Evolutionary conservation across 208 protist species (phyloP).

Genomic region (Naegleria lovaniensis): DNA sequence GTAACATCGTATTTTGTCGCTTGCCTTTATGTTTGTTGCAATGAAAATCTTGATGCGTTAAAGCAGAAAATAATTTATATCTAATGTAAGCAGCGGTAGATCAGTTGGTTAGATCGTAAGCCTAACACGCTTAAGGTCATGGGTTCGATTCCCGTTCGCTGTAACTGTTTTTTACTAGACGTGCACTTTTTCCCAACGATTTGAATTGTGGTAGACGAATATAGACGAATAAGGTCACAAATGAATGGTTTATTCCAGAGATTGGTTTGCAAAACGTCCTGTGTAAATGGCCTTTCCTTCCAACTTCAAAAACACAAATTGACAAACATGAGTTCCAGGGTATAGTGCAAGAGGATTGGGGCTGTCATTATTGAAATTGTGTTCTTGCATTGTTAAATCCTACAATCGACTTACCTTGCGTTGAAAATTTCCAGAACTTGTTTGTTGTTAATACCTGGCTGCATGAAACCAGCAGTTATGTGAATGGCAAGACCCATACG

Average conservation of each 20-base stretch:
- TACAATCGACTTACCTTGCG: constrained; percentile 25
- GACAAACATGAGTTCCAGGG: constrained; percentile 49
- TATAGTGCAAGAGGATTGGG: constrained; percentile 39
- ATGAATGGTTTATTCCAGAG: background rate
- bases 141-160: too few relatives aligned
- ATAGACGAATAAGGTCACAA: too few relatives aligned
- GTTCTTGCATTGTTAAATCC: background rate
- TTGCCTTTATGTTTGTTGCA: too few relatives aligned
- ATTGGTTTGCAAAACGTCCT: constrained; percentile 38
- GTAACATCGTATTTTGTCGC: too few relatives aligned
- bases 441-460: constrained; percentile 49
- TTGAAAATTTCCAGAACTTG: constrained; percentile 61
- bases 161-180: too few relatives aligned
- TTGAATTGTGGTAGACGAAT: too few relatives aligned
- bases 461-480: constrained; percentile 55
- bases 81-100: too few relatives aligned
- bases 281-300: constrained; percentile 44
- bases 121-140: too few relatives aligned
- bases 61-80: too few relatives aligned
- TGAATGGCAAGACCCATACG: constrained; percentile 49
- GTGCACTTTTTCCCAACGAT: too few relatives aligned
- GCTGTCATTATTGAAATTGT: constrained; percentile 27
- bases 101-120: too few relatives aligned
- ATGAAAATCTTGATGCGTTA: too few relatives aligned
- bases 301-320: constrained; percentile 53